A percentile compares a stretch with the other conserved stretches of the same genome.
Conservation (phyloP, 495 filamentous ascomycete species). For the Usnea hakonensis region DNA sequence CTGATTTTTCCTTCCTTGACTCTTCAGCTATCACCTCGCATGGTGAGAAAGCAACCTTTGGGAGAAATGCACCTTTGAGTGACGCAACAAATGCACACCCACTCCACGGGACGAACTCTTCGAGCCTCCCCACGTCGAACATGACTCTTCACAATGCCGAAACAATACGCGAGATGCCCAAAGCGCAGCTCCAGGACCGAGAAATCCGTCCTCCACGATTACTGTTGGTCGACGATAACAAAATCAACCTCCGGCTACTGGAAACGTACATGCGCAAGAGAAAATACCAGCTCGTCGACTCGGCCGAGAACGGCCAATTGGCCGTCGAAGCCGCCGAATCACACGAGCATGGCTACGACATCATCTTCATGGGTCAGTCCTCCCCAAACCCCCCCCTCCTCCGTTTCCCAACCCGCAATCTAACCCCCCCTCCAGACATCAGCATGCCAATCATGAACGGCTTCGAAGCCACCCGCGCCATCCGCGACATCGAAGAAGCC, state of each 20-base stretch:
- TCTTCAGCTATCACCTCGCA: slow-evolving; percentile 7
- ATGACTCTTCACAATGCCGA: slow-evolving; percentile 3
- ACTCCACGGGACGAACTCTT: neutral
- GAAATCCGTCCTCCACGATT: slow-evolving; percentile 32
- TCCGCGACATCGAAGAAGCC: slow-evolving; percentile 50
- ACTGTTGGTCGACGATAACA: slow-evolving; percentile 68
- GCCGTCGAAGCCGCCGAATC: slow-evolving; percentile 45
- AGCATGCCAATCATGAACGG: slow-evolving; percentile 70
- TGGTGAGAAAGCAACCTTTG: slow-evolving; percentile 8
- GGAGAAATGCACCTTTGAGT: neutral
- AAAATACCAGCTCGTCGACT: slow-evolving; percentile 32
- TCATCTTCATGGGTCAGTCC: slow-evolving; percentile 49
- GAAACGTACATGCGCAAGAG: slow-evolving; percentile 52
- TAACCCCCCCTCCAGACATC: slow-evolving; percentile 41
- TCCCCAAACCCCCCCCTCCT: neutral
- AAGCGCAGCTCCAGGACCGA: neutral
- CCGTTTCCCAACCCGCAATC: neutral
- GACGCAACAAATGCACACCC: slow-evolving; percentile 1
- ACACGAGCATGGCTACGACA: slow-evolving; percentile 39
- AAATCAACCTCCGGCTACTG: slow-evolving; percentile 65
- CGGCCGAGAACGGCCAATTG: slow-evolving; percentile 46
- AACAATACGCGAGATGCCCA: neutral
- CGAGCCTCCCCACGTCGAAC: slow-evolving; percentile 9
- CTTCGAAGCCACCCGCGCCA: slow-evolving; percentile 52
- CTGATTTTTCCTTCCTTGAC: neutral